Evolutionary conservation across 176 grass and related monocot genomes (phyloP), one percentile per base, ranked within the genome.

Genomic region (Juncus inflexus): DNA sequence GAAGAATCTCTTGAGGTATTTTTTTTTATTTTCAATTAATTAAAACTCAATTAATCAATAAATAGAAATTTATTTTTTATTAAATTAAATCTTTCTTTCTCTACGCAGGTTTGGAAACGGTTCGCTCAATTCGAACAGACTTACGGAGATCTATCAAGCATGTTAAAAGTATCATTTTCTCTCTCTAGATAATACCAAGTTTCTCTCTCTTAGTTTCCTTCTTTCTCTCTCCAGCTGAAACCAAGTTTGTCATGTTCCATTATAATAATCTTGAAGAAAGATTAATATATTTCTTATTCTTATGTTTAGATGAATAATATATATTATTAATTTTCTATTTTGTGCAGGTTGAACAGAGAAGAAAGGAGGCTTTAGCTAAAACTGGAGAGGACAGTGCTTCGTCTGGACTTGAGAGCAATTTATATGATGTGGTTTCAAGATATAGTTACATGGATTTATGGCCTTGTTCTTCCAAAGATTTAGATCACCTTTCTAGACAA

Each of bases 391-490:
- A 97, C 8, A 69, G 36, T 65, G 63, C 57, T 63, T 81, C 85
- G 45, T 71, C 68, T 35, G 75, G 74, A 52, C 74, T 84, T n/a
- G 82, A 97, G 50, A 91, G 81, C 62, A 86, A 83, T 42, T 78
- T 97, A 42, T 77, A 86, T 69, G 94, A 91, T 3, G 7, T 91
- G 10, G 80, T 97, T 76, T 86, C 83, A 68, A 82, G 80, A 52
- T 97, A 91, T 11, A 97, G 78, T 63, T 97, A 81, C 72, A 76
- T 84, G 85, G 85, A 97, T 86, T 84, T 97, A 67, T 91, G 82
- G 85, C 94, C 94, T 76, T 91, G 94, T 60, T 91, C 88, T 71
- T 84, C 83, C 69, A 91, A 91, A 83, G 94, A 97, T 86, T 58
- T 97, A 74, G 94, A 97, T 89, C 84, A 97, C 83, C 74, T 97